Percentiles rank a stretch among this genome's conserved stretches.
phyloP scores from a whole-genome alignment of 495 filamentous ascomycete genomes.

The Durotheca rogersii region DNA sequence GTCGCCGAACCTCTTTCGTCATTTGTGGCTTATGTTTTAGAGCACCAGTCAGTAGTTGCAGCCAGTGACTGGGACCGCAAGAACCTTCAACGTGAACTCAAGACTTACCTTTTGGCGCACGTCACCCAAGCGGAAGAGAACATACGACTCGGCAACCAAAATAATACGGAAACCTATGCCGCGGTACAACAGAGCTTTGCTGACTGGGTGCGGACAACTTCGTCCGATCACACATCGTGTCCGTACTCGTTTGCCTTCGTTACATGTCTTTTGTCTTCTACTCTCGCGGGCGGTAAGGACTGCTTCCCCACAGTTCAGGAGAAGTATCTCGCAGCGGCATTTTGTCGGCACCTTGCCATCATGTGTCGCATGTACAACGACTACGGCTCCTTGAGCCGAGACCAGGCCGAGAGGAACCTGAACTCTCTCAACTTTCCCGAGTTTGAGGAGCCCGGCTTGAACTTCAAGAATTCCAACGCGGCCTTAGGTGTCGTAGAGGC shows the following conservation, averaged over 20 bases:
- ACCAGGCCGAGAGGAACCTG: conserved; percentile 40
- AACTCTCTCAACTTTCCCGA: conserved; percentile 46
- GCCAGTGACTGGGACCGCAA: too few relatives aligned
- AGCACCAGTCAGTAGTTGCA: too few relatives aligned
- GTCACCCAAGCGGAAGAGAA: conserved; percentile 33
- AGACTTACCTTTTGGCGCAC: conserved; percentile 34
- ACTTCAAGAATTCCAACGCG: background rate
- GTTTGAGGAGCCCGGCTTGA: conserved; percentile 13
- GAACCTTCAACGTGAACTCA: too few relatives aligned
- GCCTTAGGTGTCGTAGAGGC: background rate
- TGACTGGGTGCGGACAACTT: conserved; percentile 41
- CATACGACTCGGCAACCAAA: background rate
- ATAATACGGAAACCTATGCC: background rate
- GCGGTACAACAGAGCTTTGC: conserved; percentile 12
- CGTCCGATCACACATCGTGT: conserved; percentile 40
- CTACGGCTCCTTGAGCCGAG: conserved; percentile 36
- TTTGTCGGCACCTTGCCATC: conserved; percentile 36
- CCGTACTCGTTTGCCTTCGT: conserved; percentile 43
- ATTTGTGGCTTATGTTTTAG: too few relatives aligned
- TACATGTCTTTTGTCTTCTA: conserved; percentile 30
- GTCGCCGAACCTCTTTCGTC: too few relatives aligned
- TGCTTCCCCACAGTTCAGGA: conserved; percentile 4
- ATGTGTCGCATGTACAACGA: conserved; percentile 49
- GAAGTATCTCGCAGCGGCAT: conserved; percentile 36
- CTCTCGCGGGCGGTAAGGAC: background rate